A percentile compares a stretch with the other conserved stretches of the same genome.
Conservation (phyloP, 345 rosid genomes). For the Raphanus sativus region DNA sequence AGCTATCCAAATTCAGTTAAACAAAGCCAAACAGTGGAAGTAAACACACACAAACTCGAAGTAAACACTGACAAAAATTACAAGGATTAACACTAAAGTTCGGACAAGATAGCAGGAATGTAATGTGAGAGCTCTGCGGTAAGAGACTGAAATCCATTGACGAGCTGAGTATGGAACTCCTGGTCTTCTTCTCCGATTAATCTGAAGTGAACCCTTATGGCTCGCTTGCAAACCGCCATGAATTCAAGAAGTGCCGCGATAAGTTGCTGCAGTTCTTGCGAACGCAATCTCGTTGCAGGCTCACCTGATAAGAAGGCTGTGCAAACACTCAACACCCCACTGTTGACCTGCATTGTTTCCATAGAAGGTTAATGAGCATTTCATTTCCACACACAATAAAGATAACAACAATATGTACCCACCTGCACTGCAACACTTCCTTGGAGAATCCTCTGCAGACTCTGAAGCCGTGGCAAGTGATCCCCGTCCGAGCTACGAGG, state of each 20-base stretch:
- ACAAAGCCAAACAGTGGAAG: conserved; percentile 15
- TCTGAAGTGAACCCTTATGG: conserved; percentile 88
- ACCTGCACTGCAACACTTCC: conserved; percentile 99
- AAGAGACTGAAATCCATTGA: conserved; percentile 97
- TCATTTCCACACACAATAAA: background rate
- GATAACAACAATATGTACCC: conserved; percentile 15
- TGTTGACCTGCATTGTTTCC: conserved; percentile 74
- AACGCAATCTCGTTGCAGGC: conserved; percentile 94
- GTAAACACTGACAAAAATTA: conserved; percentile 11
- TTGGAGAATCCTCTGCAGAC: conserved; percentile 97
- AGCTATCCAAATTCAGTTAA: background rate
- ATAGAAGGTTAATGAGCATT: conserved; percentile 1
- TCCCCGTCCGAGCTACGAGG: conserved; percentile 99
- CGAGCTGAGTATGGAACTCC: conserved; percentile 98
- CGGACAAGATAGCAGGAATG: conserved; percentile 97
- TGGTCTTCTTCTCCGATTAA: conserved; percentile 97
- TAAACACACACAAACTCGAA: background rate
- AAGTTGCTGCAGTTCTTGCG: conserved; percentile 95
- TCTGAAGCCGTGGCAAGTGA: conserved; percentile 92
- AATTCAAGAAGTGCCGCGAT: conserved; percentile 96
- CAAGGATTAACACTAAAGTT: conserved; percentile 47
- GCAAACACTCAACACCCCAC: conserved; percentile 97
- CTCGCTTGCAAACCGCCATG: conserved; percentile 99
- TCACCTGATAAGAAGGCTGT: conserved; percentile 97
- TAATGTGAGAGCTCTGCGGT: conserved; percentile 96